These are phyloP conservation scores for Trametes cinnabarina DNA, from an alignment of 768 basidiomycete species.

Conservation along the genomic window DNA sequence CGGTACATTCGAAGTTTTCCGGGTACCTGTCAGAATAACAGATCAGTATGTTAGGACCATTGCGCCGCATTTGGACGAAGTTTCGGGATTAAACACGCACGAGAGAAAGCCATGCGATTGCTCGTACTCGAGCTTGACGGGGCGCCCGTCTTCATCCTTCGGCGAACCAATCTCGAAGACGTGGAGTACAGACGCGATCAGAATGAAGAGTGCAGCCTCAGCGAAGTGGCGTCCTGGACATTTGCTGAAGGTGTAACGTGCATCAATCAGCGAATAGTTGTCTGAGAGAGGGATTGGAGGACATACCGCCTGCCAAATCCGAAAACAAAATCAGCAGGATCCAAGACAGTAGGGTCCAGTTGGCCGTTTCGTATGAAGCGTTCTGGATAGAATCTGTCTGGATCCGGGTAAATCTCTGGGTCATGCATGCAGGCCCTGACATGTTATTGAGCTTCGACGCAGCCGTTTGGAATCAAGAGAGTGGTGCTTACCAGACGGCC, in stretches of 20 bases:
- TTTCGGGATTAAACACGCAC: background rate
- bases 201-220: slow-evolving; percentile 13
- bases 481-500: slow-evolving; percentile 30
- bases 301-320: slow-evolving; percentile 26
- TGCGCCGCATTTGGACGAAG: background rate
- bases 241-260: background rate
- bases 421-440: slow-evolving; percentile 71
- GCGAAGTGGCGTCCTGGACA: slow-evolving; percentile 21
- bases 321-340: slow-evolving; percentile 21
- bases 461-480: too few species aligned
- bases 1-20: background rate
- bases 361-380: slow-evolving; percentile 49
- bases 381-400: slow-evolving; percentile 80
- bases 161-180: slow-evolving; percentile 19
- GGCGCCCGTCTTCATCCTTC: slow-evolving; percentile 5
- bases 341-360: slow-evolving; percentile 60
- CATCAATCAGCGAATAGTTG: background rate
- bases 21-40: slow-evolving; percentile 8
- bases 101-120: slow-evolving; percentile 1
- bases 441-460: background rate
- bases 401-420: slow-evolving; percentile 79
- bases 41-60: background rate
- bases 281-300: background rate
- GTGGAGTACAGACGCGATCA: slow-evolving; percentile 14
- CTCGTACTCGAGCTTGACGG: background rate